Evolutionary conservation across 192 early-diverging fungal genomes (phyloP), one percentile per base, ranked within the genome.

Genomic region (Endogone sp.): DNA sequence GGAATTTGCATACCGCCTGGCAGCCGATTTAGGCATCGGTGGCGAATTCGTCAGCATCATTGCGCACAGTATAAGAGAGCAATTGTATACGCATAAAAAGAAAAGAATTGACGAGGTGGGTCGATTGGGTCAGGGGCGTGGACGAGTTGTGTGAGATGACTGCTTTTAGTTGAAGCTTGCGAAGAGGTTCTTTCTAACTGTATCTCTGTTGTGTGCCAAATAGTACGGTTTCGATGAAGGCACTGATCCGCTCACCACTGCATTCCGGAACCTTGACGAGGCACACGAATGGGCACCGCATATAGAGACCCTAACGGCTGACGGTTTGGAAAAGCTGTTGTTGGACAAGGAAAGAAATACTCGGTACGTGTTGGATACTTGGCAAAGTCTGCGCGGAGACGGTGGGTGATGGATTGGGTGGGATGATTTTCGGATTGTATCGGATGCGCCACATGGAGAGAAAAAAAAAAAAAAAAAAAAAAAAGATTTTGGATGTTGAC

Each of bases 31-130:
- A 28, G 91, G 91, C 3, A 75, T 95, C 31, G 92, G 91, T 0
- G 90, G 91, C 10, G 92, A 93, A 70, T 95, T 92, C 80, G 85
- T 89, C 6, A 66, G 88, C 0, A 77, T 93, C 29, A 92, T 94
- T 67, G 82, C 92, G 1, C 87, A 91, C 71, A 83, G 81, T 28
- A 91, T 94, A 56, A 80, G 89, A 56, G 90, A 94, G 64, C 92
- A 94, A 64, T 75, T 94, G 3, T 89, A 83, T 60, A 72, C 74
- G 20, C 77, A 80, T 56, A 86, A 85, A 63, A 81, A 82, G 26
- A 81, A 89, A 10, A 66, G 74, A 24, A 71, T 84, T 8, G 74
- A 84, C 56, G 84, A 86, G 44, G 72, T 74, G 66, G 64, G 63
- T 2, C 37, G 37, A 16, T 6, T 49, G 37, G 37, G n/a, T 16